These are phyloP conservation scores for Colletotrichum sublineola DNA, from an alignment of 2,329 filamentous ascomycete genomes.

Conservation along the genomic window DNA sequence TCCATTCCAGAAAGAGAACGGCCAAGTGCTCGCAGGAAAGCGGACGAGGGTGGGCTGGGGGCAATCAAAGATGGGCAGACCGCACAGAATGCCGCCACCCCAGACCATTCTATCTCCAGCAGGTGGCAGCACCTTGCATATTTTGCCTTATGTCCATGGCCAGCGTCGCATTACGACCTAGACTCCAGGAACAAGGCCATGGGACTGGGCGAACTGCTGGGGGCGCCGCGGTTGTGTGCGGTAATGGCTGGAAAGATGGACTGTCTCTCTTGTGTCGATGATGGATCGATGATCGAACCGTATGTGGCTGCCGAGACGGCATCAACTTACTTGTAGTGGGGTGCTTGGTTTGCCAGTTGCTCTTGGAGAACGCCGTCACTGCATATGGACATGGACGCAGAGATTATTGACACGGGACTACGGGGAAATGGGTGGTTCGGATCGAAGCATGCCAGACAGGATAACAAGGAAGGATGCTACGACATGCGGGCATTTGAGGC, in stretches of 20 bases:
- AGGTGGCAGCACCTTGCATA: constrained; percentile 9
- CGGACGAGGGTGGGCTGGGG: constrained; percentile 30
- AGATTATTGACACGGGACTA: background rate
- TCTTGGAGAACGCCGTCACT: constrained; percentile 1
- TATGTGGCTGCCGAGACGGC: background rate
- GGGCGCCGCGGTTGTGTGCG: background rate
- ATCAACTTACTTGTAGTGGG: background rate
- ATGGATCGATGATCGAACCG: constrained; percentile 10
- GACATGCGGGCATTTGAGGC: background rate
- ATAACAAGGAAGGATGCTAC: constrained; percentile 6
- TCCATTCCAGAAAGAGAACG: background rate
- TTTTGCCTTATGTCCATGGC: background rate
- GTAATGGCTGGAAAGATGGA: constrained; percentile 1
- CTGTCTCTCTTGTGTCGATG: background rate
- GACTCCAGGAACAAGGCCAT: background rate
- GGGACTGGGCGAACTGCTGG: background rate
- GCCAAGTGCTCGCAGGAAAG: constrained; percentile 16
- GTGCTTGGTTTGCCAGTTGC: constrained; percentile 3
- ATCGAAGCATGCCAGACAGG: constrained; percentile 29
- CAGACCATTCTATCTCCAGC: constrained; percentile 20
- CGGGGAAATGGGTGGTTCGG: constrained; percentile 18
- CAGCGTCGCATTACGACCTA: background rate
- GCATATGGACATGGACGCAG: constrained; percentile 6
- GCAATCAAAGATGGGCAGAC: constrained; percentile 39
- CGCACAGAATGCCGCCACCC: constrained; percentile 25